phyloP scores from a whole-genome alignment of 306 rosid genomes.

The Cicer arietinum region DNA sequence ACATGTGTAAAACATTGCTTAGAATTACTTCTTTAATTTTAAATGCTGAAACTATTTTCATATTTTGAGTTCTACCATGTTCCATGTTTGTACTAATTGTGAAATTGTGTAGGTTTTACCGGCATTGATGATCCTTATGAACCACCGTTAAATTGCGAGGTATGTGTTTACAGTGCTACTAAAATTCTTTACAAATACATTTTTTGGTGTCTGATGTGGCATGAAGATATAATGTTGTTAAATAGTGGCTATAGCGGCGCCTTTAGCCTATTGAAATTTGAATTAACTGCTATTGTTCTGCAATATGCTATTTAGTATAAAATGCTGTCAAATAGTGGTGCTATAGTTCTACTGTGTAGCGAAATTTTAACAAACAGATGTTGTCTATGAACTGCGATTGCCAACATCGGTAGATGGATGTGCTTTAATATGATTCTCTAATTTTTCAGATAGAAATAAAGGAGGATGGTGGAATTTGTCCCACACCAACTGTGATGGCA shows the following conservation, averaged over 20 bases:
- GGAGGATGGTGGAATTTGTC: conserved; percentile 62
- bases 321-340: too few relatives aligned
- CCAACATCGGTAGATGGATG: neutral
- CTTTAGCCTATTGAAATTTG: too few relatives aligned
- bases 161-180: conserved; percentile 43
- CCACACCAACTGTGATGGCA: conserved; percentile 65
- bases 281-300: too few relatives aligned
- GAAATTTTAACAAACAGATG: too few relatives aligned
- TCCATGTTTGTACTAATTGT: conserved; percentile 7
- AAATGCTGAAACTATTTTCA: conserved; percentile 9
- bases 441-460: conserved; percentile 64
- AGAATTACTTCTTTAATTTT: conserved; percentile 5
- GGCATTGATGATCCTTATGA: conserved; percentile 93
- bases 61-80: conserved; percentile 4
- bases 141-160: conserved; percentile 82
- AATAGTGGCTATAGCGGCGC: too few relatives aligned
- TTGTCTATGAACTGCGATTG: too few relatives aligned
- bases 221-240: too few relatives aligned
- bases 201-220: conserved; percentile 5
- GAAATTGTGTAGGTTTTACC: conserved; percentile 68
- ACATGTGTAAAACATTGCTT: neutral
- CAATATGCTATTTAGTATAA: too few relatives aligned
- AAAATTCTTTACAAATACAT: neutral
- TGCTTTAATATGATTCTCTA: conserved; percentile 24
- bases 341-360: too few relatives aligned